Evolutionary conservation across 345 rosid genomes (phyloP).

Genomic region (Geranium rotundifolium): DNA sequence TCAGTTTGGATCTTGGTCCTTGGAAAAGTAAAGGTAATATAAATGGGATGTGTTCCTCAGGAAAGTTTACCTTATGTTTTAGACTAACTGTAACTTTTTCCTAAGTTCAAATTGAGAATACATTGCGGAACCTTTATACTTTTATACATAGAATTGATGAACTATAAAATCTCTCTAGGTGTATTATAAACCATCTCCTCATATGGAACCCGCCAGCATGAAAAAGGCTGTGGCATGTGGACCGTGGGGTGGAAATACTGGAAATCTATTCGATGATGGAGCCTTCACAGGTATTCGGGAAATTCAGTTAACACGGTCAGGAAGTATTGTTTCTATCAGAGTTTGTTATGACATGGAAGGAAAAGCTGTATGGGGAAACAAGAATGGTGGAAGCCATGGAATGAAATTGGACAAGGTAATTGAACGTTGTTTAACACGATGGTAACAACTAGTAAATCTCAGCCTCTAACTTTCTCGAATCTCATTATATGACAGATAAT

Average conservation of each 20-base stretch:
- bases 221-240: conserved; percentile 6
- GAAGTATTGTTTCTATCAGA: conserved; percentile 11
- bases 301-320: conserved; percentile 11
- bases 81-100: too few species aligned
- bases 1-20: too few species aligned
- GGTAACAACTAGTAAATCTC: too few species aligned
- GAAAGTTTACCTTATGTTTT: too few species aligned
- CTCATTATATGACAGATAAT: not conserved
- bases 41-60: too few species aligned
- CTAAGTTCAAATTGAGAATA: too few species aligned
- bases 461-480: too few species aligned
- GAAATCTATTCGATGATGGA: conserved; percentile 20
- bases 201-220: not conserved
- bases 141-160: not conserved
- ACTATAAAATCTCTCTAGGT: not conserved
- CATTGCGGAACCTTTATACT: too few species aligned
- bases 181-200: not conserved
- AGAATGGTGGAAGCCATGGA: conserved; percentile 17
- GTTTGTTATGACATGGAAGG: conserved; percentile 22
- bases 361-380: conserved; percentile 16
- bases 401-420: conserved; percentile 16
- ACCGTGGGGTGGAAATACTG: conserved; percentile 24
- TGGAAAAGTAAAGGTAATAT: too few species aligned
- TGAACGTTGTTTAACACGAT: not conserved
- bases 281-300: conserved; percentile 15